Base-by-base conservation (phyloP, 1,139 yeast species). In the Pichia sp. region DNA sequence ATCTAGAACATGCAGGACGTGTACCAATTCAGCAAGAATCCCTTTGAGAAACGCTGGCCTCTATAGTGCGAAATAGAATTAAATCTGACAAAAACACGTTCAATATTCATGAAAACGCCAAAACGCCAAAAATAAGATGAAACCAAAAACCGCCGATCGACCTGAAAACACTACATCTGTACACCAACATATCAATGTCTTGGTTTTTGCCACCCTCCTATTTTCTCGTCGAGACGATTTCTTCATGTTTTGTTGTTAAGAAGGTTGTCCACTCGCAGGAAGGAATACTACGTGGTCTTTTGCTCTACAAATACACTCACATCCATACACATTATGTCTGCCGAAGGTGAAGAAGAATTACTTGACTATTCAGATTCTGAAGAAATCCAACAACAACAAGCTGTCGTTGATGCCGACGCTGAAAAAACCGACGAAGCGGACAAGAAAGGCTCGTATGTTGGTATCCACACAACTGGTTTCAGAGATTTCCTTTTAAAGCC, bases 291-390 rank as follows among this genome's bases (percentile, higher is more conserved):
- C n/a, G n/a, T n/a, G n/a, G n/a, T n/a, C 9, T n/a, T n/a, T 8
- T 30, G n/a, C 8, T n/a, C 20, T 30, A 30, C n/a, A n/a, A n/a
- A n/a, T n/a, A n/a, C n/a, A n/a, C n/a, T n/a, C n/a, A n/a, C n/a
- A n/a, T 30, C 41, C 16, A 27, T n/a, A 5, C 11, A 12, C 36
- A 40, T 26, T 13, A 80, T 80, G 86, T 80, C 94, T 46, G 84
- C 86, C 85, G 95, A 87, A 80, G 95, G 95, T 66, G 97, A 90
- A 85, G 97, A 90, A 85, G 98, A 92, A 78, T 81, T 90, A 69
- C 83, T 92, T 73, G 97, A 90, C 71, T 90, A 92, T 80, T 89
- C 97, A 68, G 97, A 92, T 69, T 86, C 95, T 70, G 98, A 92
- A 74, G 97, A 92, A 71, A 82, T 88, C 65, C 42, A 46, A 39